Base-by-base conservation (phyloP, 2,329 filamentous ascomycete genomes). In the Pseudocercospora fuligena region DNA sequence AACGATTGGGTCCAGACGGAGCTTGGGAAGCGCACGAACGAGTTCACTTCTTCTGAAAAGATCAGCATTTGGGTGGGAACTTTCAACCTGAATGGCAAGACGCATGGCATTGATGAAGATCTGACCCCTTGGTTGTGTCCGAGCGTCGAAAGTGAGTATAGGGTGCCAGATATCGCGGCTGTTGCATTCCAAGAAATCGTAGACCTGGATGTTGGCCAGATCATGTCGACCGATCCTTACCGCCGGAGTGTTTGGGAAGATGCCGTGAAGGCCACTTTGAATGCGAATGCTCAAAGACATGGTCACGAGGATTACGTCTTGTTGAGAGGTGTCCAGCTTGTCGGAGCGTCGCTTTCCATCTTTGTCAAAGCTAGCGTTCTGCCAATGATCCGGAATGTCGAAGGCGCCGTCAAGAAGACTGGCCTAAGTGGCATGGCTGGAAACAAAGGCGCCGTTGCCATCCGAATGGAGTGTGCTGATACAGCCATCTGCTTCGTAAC, bases 131-230 rank as follows among this genome's bases (percentile, higher is more conserved):
- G 95, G 95, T 82, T 99, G 3, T 93, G 91, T 75, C 92, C 92
- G 0, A 80, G 85, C 3, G 78, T 88, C 3, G 83, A 87, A 58
- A 73, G 79, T 19, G 81, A 84, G n/a, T 80, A 84, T 53, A 81
- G 86, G 56, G 88, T 92, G 67, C 94, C 95, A 5, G 92, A 94
- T 66, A 92, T 99, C 43, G 89, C 97, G 60, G 93, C 91, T 7
- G 90, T 97, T 16, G 95, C 93, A 0, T 98, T 99, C 74, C 95
- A 99, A 77, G 95, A 99, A 79, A 98, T 99, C 69, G 95, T 99
- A n/a, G 92, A 97, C 76, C 83, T 99, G 56, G 97, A 93, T 73
- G 95, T 96, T 16, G 94, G 98, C 78, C 95, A 99, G 76, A 98
- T 99, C 75, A 97, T 99, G 93, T 97, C 96, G 71, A 98, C 94